These are phyloP conservation scores for Hypsizygus ulmarius DNA, from an alignment of 1,284 basidiomycete species.

Conservation along the genomic window DNA sequence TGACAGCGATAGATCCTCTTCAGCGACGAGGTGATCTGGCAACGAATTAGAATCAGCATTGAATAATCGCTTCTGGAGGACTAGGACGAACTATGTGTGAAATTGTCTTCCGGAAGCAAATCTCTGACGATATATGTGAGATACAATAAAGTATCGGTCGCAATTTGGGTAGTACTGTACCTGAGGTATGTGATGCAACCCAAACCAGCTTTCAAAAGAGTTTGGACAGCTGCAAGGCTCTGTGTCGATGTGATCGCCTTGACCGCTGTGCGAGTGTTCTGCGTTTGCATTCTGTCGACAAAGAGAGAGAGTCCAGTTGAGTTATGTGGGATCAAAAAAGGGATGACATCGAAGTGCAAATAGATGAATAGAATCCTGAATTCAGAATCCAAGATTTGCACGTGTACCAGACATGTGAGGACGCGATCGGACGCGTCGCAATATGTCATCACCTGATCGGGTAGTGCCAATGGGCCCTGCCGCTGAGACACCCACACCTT, in stretches of 20 bases:
- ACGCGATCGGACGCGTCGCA: too few species aligned
- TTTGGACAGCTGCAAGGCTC: constrained; percentile 66
- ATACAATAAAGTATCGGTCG: constrained; percentile 9
- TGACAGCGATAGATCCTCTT: constrained; percentile 42
- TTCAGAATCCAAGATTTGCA: too few species aligned
- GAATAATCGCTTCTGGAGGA: constrained; percentile 5
- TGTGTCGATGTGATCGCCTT: constrained; percentile 55
- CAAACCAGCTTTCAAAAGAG: constrained; percentile 67
- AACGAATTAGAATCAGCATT: constrained; percentile 14
- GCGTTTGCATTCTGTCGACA: constrained; percentile 29
- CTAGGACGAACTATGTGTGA: constrained; percentile 56
- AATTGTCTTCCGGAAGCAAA: constrained; percentile 76
- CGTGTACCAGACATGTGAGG: too few species aligned
- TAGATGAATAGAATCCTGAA: too few species aligned
- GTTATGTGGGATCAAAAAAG: not conserved
- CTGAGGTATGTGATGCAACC: constrained; percentile 77
- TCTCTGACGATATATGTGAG: constrained; percentile 40
- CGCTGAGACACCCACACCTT: too few species aligned
- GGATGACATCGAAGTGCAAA: too few species aligned
- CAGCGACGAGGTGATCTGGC: constrained; percentile 54
- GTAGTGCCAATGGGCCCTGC: too few species aligned
- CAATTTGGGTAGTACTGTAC: constrained; percentile 31
- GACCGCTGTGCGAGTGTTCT: constrained; percentile 28
- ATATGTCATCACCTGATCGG: too few species aligned
- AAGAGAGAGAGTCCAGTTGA: not conserved